Evolutionary conservation across 2,329 filamentous ascomycete species (phyloP).

Genomic region (Colletotrichum musae): DNA sequence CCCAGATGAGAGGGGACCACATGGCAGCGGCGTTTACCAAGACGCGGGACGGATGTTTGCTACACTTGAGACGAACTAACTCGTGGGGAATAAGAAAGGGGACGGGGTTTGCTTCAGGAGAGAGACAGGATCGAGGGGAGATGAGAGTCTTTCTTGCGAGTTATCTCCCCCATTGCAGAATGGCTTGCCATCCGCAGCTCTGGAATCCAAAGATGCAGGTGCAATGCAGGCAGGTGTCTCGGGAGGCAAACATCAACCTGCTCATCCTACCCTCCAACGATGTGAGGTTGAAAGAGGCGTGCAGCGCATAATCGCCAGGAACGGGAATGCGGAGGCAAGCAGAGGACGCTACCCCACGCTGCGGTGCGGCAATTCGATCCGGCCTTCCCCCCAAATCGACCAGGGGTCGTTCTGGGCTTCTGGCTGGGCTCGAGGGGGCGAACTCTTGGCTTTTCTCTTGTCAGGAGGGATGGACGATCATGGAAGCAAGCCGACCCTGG

Average conservation of each 20-base stretch:
- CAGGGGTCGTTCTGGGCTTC: constrained; percentile 6
- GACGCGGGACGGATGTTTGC: constrained; percentile 22
- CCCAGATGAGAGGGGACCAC: constrained; percentile 27
- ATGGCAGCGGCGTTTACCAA: background rate
- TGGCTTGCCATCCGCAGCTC: background rate
- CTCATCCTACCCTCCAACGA: background rate
- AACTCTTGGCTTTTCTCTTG: constrained; percentile 19
- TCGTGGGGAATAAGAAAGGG: constrained; percentile 5
- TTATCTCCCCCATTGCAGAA: too few species aligned
- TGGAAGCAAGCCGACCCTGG: constrained; percentile 18
- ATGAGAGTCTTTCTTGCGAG: too few species aligned
- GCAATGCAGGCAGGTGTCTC: constrained; percentile 18
- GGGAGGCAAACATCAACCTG: too few species aligned
- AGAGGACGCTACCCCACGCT: constrained; percentile 30
- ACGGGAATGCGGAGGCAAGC: constrained; percentile 40
- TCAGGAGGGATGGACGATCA: constrained; percentile 9
- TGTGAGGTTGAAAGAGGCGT: constrained; percentile 40
- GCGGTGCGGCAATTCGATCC: constrained; percentile 35
- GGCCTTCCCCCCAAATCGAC: constrained; percentile 28
- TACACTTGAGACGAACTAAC: constrained; percentile 29
- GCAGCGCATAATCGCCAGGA: constrained; percentile 31
- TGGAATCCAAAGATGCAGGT: background rate
- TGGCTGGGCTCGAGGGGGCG: constrained; percentile 7
- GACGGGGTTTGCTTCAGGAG: too few species aligned
- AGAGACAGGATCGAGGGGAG: background rate